These are phyloP conservation scores for Waitea zeae DNA, from an alignment of 1,284 basidiomycete species.

Conservation along the genomic window DNA sequence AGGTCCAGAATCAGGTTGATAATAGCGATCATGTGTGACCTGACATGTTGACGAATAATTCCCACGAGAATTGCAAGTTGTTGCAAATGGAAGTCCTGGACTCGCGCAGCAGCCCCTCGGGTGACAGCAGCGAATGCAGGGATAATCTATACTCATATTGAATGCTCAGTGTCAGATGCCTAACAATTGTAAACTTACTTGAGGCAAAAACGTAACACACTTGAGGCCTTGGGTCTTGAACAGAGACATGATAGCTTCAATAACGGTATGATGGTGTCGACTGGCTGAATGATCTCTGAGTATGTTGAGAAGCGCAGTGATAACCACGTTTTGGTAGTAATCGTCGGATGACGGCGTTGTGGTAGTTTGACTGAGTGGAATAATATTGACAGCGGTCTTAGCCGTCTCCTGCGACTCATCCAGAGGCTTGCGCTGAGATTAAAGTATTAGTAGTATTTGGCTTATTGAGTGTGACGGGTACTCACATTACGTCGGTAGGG, in stretches of 20 bases:
- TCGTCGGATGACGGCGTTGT: slow-evolving; percentile 62
- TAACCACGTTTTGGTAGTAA: slow-evolving; percentile 95
- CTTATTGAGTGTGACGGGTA: not conserved
- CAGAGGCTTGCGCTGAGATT: slow-evolving; percentile 43
- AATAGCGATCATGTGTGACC: slow-evolving; percentile 77
- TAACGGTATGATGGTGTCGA: slow-evolving; percentile 82
- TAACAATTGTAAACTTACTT: slow-evolving; percentile 29
- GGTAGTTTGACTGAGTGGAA: slow-evolving; percentile 26
- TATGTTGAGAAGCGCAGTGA: slow-evolving; percentile 79
- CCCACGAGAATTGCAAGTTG: slow-evolving; percentile 92
- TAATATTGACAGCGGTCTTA: slow-evolving; percentile 41
- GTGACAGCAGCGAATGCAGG: slow-evolving; percentile 91
- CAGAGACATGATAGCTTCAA: slow-evolving; percentile 98
- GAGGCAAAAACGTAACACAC: slow-evolving; percentile 90
- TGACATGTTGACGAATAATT: slow-evolving; percentile 96
- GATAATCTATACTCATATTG: slow-evolving; percentile 54
- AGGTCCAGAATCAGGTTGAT: slow-evolving; percentile 76
- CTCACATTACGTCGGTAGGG: slow-evolving; percentile 85
- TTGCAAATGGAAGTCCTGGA: slow-evolving; percentile 92
- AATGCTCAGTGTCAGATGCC: slow-evolving; percentile 4
- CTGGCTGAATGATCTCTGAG: slow-evolving; percentile 80
- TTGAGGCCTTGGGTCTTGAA: slow-evolving; percentile 97
- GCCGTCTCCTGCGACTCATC: slow-evolving; percentile 67
- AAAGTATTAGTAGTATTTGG: slow-evolving; percentile 4
- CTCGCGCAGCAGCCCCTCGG: slow-evolving; percentile 60